Conservation (phyloP, 805 yeast species). For the Kazachstania viticola region DNA sequence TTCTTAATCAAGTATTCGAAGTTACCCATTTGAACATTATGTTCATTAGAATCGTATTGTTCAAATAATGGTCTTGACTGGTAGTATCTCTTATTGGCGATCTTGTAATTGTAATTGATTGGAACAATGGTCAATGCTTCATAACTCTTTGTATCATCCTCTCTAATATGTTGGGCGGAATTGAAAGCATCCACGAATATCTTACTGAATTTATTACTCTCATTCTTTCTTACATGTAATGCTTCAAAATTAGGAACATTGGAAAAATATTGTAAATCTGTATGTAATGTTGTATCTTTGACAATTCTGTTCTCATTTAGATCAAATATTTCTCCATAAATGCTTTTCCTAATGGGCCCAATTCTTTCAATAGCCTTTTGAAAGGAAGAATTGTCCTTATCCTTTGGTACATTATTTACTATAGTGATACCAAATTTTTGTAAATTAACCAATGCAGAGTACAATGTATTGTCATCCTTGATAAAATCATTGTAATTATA, state of each 20-base stretch:
- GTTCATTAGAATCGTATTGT: conserved; percentile 34
- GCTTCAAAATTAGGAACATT: conserved; percentile 68
- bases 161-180: conserved; percentile 47
- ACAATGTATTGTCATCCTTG: conserved; percentile 26
- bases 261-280: conserved; percentile 67
- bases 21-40: conserved; percentile 22
- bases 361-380: conserved; percentile 40
- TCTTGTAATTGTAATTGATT: conserved; percentile 55
- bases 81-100: conserved; percentile 49
- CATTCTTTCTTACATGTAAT: conserved; percentile 37
- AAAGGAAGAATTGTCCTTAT: conserved; percentile 24
- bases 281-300: conserved; percentile 56
- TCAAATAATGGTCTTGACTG: conserved; percentile 52
- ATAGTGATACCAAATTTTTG: conserved; percentile 48
- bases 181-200: conserved; percentile 58
- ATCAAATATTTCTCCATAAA: conserved; percentile 63
- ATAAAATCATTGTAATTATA: conserved; percentile 32
- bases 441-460: conserved; percentile 33
- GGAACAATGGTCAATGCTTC: conserved; percentile 52
- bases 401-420: conserved; percentile 42
- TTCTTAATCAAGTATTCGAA: conserved; percentile 33
- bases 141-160: conserved; percentile 50
- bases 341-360: conserved; percentile 60
- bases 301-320: conserved; percentile 45
- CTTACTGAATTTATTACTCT: conserved; percentile 48